phyloP scores from a whole-genome alignment of 192 early-diverging fungal species.

The Backusella luteola region DNA sequence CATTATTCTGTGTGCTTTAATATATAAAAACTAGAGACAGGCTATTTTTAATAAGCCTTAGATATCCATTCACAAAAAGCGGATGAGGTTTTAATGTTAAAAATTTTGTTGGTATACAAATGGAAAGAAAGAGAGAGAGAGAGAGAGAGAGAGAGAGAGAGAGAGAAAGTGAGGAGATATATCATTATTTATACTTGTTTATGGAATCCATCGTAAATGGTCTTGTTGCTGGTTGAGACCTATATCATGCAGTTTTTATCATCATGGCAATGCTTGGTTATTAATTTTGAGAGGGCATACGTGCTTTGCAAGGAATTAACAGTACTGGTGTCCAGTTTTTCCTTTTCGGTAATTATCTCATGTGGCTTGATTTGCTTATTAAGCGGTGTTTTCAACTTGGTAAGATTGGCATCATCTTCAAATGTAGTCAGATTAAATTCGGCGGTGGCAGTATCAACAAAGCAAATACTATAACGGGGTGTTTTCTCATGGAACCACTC shows the following conservation, averaged over 20 bases:
- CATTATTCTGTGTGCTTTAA: not conserved
- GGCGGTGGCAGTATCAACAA: slow-evolving; percentile 95
- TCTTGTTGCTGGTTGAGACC: too few relatives aligned
- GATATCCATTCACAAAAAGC: not conserved
- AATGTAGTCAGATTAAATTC: slow-evolving; percentile 82
- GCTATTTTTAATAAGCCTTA: not conserved
- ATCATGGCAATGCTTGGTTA: too few relatives aligned
- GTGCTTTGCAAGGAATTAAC: too few relatives aligned
- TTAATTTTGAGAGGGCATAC: too few relatives aligned
- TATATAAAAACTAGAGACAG: slow-evolving; percentile 1
- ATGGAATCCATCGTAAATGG: too few relatives aligned
- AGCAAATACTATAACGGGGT: slow-evolving; percentile 77
- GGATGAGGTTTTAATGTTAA: too few relatives aligned
- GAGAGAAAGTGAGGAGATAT: too few relatives aligned
- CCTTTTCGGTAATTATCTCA: slow-evolving; percentile 86
- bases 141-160: too few relatives aligned
- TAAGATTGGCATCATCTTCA: slow-evolving; percentile 84
- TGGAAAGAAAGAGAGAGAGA: too few relatives aligned
- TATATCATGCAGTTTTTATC: too few relatives aligned
- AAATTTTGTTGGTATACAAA: too few relatives aligned
- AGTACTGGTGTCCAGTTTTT: slow-evolving; percentile 50
- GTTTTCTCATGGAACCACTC: slow-evolving; percentile 36
- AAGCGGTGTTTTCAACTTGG: slow-evolving; percentile 91
- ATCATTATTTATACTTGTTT: too few relatives aligned
- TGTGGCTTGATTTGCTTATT: slow-evolving; percentile 90